Percentiles rank a stretch among this genome's conserved stretches.
Conservation (phyloP, 129 eudicot species). For the Escallonia herrerae region DNA sequence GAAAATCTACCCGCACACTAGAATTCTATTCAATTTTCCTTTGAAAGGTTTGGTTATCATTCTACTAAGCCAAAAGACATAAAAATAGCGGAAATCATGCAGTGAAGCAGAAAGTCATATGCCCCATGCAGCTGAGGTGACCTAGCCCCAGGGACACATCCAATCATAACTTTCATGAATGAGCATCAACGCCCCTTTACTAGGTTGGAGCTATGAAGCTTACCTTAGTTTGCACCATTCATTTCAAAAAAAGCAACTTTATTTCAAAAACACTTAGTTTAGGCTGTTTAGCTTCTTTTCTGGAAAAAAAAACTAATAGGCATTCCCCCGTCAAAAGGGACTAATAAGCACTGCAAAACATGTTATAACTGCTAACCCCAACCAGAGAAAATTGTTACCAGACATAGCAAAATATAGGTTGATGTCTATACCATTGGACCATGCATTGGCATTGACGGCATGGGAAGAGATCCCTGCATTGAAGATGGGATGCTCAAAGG, state of each 20-base stretch:
- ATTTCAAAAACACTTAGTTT: neutral
- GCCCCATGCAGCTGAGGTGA: no score
- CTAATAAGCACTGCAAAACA: neutral
- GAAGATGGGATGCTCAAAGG: slow-evolving; percentile 40
- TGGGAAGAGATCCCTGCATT: slow-evolving; percentile 12
- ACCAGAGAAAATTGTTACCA: no score
- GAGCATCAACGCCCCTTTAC: no score
- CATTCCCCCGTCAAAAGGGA: neutral
- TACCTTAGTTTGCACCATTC: no score
- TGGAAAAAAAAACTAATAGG: neutral
- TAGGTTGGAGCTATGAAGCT: no score
- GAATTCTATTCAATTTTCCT: neutral
- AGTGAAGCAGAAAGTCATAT: no score
- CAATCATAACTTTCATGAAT: no score
- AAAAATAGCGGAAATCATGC: no score
- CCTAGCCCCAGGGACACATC: no score
- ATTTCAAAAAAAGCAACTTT: no score
- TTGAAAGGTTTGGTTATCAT: neutral
- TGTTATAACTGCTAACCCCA: neutral
- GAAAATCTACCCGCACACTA: neutral
- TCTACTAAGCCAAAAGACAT: no score
- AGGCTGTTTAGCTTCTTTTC: neutral
- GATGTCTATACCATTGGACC: slow-evolving; percentile 55
- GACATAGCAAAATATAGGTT: neutral
- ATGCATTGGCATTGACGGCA: slow-evolving; percentile 48